phyloP scores from a whole-genome alignment of 176 grass and related monocot species.

The Oryza meridionalis region DNA sequence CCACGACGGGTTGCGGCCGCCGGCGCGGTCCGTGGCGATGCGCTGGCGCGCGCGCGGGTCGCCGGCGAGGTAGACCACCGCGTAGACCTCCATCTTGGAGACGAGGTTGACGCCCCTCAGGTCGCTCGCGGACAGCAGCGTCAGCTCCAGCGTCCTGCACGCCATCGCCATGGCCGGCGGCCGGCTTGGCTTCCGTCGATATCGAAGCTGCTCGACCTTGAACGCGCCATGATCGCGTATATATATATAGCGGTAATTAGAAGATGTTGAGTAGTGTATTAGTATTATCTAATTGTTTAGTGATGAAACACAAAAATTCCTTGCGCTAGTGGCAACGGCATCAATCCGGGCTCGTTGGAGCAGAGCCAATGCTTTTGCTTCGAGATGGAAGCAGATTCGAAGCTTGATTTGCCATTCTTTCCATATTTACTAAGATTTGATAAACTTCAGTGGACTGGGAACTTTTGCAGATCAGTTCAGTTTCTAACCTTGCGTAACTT shows the following conservation, averaged over 20 bases:
- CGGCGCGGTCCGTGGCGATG: constrained; percentile 41
- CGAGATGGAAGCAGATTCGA: background rate
- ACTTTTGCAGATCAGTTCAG: no score
- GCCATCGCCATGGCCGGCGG: constrained; percentile 9
- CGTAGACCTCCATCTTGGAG: constrained; percentile 69
- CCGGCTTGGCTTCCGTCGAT: background rate
- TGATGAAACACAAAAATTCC: no score
- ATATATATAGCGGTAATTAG: background rate
- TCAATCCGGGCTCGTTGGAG: background rate
- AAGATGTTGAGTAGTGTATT: no score
- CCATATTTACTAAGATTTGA: background rate
- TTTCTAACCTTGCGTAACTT: no score
- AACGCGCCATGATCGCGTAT: background rate
- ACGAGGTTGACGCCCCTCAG: constrained; percentile 45
- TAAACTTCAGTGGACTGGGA: no score
- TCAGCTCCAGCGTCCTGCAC: constrained; percentile 52
- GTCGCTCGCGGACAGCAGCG: constrained; percentile 53
- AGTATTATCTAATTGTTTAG: no score
- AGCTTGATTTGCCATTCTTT: background rate
- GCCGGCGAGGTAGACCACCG: constrained; percentile 44
- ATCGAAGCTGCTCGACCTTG: background rate
- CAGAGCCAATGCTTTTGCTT: background rate
- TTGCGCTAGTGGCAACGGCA: no score
- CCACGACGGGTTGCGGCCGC: constrained; percentile 55
- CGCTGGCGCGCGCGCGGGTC: constrained; percentile 45